Conservation (phyloP, 768 basidiomycete species). For the Daedaleopsis nitida region DNA sequence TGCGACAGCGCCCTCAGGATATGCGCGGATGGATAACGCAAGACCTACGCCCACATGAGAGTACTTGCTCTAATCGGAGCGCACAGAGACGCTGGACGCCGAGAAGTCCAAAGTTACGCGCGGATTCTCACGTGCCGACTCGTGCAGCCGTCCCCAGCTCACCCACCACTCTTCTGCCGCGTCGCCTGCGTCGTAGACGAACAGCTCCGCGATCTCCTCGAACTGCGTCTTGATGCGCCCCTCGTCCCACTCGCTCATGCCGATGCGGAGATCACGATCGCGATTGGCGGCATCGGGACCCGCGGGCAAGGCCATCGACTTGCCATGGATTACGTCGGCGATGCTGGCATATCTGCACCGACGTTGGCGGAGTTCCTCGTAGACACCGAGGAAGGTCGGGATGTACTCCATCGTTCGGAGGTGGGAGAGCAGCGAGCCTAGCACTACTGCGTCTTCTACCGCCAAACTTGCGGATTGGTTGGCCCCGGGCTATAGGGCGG, state of each 20-base stretch:
- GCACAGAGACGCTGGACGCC: neutral
- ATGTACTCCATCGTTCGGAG: conserved; percentile 50
- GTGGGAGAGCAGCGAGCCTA: conserved; percentile 59
- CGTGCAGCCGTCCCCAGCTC: conserved; percentile 51
- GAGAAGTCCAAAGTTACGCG: neutral
- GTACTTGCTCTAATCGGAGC: neutral
- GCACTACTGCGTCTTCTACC: conserved; percentile 63
- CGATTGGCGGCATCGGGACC: conserved; percentile 48
- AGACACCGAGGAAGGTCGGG: conserved; percentile 50
- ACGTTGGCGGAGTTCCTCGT: conserved; percentile 58
- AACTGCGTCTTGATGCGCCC: conserved; percentile 47
- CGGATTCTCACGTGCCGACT: conserved; percentile 24
- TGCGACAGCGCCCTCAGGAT: neutral
- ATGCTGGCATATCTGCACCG: conserved; percentile 46
- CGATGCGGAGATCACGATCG: conserved; percentile 42
- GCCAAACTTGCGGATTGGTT: conserved; percentile 52
- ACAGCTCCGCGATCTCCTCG: conserved; percentile 53
- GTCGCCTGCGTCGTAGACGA: conserved; percentile 54
- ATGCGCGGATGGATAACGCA: neutral
- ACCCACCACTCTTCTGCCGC: conserved; percentile 68
- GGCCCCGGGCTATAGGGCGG: conserved; percentile 47
- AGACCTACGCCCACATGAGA: neutral
- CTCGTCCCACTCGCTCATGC: conserved; percentile 47
- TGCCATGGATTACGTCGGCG: conserved; percentile 46
- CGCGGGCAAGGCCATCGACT: conserved; percentile 43